phyloP scores from a whole-genome alignment of 441 rosid genomes.

The Sinapis alba region DNA sequence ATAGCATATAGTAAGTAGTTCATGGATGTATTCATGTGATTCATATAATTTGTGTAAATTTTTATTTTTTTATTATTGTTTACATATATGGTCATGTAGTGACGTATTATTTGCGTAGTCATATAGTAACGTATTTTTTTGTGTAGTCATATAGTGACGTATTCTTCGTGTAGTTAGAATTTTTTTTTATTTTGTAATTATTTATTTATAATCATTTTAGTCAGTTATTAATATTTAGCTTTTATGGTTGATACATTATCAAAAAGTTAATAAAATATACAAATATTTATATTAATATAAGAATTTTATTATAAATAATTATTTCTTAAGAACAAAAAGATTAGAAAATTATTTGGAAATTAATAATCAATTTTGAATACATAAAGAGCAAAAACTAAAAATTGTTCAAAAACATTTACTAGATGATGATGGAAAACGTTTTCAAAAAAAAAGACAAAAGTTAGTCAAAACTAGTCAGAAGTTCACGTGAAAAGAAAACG shows the following conservation, averaged over 20 bases:
- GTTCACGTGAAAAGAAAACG: neutral
- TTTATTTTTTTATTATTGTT: too few species aligned
- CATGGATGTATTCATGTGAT: too few species aligned
- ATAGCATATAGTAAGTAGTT: too few species aligned
- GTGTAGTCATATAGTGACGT: too few species aligned
- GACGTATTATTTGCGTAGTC: too few species aligned
- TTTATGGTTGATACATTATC: neutral
- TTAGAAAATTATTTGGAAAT: neutral
- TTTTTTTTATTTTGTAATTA: neutral
- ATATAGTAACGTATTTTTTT: too few species aligned
- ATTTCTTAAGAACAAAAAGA: too few species aligned
- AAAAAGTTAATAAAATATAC: neutral
- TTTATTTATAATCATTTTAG: neutral
- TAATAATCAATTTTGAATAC: neutral
- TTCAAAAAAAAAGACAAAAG: neutral
- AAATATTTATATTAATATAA: neutral
- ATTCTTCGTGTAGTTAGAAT: too few species aligned
- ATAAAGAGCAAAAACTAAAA: neutral
- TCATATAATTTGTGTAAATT: too few species aligned
- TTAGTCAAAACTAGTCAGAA: neutral
- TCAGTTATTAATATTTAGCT: neutral
- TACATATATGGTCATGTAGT: too few species aligned
- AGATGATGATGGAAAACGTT: neutral
- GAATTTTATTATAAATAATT: neutral
- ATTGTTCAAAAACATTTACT: neutral